phyloP scores from a whole-genome alignment of 176 grass and related monocot genomes.

The Oryza coarctata region DNA sequence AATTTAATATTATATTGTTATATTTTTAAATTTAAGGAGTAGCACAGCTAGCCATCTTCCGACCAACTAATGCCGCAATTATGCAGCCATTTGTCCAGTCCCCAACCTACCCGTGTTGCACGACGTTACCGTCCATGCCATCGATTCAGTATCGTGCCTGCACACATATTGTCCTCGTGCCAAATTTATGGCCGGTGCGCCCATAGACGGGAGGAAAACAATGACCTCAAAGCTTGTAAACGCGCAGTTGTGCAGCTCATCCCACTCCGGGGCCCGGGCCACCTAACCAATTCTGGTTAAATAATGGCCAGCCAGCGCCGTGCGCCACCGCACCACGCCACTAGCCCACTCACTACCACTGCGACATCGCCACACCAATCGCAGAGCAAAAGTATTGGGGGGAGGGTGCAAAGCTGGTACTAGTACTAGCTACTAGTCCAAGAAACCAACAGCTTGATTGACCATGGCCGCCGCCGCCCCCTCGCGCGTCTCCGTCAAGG shows the following conservation, averaged over 20 bases:
- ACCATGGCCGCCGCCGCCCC: constrained; percentile 24
- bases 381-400: too few relatives aligned
- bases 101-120: neutral
- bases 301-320: neutral
- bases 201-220: neutral
- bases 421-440: neutral
- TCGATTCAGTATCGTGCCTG: too few relatives aligned
- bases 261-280: too few relatives aligned
- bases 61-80: neutral
- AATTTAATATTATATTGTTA: too few relatives aligned
- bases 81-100: neutral
- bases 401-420: too few relatives aligned
- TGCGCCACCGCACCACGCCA: neutral
- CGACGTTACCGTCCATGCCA: too few relatives aligned
- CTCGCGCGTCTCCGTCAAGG: constrained; percentile 5
- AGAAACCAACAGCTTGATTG: neutral
- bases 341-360: too few relatives aligned
- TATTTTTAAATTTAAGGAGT: too few relatives aligned
- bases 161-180: constrained; percentile 27
- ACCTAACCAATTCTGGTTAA: too few relatives aligned
- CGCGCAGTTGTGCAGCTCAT: too few relatives aligned
- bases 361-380: too few relatives aligned
- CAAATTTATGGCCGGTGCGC: constrained; percentile 6
- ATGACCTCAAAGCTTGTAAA: neutral
- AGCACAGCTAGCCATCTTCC: neutral